Percentiles rank a stretch among this genome's conserved stretches.
Evolutionary conservation across 2,329 filamentous ascomycete species (phyloP).

Genomic region (Emergomyces africanus): DNA sequence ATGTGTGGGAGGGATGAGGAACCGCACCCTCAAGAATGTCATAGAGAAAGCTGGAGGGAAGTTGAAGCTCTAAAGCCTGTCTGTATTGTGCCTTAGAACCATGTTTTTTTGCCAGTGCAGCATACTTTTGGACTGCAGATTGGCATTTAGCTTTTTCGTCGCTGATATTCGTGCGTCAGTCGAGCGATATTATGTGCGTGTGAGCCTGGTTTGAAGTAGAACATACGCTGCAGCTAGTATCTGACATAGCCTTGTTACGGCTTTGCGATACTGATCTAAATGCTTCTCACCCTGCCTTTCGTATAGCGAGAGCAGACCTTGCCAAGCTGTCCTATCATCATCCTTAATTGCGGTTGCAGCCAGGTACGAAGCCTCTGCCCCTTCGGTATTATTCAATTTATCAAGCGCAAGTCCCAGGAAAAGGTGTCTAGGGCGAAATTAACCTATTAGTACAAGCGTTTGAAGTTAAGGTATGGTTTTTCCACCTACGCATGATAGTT

Average conservation of each 20-base stretch:
- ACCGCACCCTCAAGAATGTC: constrained; percentile 70
- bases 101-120: constrained; percentile 57
- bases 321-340: constrained; percentile 74
- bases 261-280: constrained; percentile 60
- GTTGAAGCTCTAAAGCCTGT: constrained; percentile 58
- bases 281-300: constrained; percentile 61
- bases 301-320: constrained; percentile 75
- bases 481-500: constrained; percentile 65
- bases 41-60: constrained; percentile 74
- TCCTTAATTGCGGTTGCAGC: constrained; percentile 59
- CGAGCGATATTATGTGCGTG: not conserved
- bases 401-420: constrained; percentile 78
- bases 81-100: constrained; percentile 64
- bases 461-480: not conserved
- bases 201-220: not conserved
- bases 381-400: constrained; percentile 56
- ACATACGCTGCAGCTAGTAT: constrained; percentile 55
- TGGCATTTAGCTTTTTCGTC: constrained; percentile 49
- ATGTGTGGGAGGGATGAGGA: constrained; percentile 65
- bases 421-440: constrained; percentile 46
- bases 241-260: constrained; percentile 58
- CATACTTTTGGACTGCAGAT: constrained; percentile 63
- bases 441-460: constrained; percentile 3
- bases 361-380: constrained; percentile 65
- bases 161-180: constrained; percentile 18